A percentile compares a stretch with the other conserved stretches of the same genome.
phyloP scores from a whole-genome alignment of 208 protist genomes.

The Vickermania spadyakhi region DNA sequence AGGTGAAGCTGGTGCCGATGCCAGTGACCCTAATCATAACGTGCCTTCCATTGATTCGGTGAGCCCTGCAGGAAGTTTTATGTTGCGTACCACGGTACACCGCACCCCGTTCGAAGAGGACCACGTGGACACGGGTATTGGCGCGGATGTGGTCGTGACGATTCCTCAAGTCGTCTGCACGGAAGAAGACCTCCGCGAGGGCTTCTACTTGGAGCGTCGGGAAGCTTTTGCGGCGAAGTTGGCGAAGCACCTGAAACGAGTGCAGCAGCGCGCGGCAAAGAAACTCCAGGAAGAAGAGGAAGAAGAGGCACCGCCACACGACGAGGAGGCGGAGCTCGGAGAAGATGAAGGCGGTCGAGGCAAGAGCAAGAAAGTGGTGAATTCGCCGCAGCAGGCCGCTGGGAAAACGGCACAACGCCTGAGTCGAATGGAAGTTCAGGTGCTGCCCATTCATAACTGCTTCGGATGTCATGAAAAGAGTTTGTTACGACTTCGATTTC shows the following conservation, averaged over 20 bases:
- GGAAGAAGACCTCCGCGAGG: constrained; percentile 52
- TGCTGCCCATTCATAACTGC: constrained; percentile 47
- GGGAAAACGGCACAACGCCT: constrained; percentile 16
- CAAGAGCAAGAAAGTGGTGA: constrained; percentile 5
- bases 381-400: constrained; percentile 4
- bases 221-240: constrained; percentile 49
- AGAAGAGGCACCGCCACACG: neutral
- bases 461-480: constrained; percentile 43
- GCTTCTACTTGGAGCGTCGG: constrained; percentile 58
- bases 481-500: constrained; percentile 52
- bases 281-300: constrained; percentile 4
- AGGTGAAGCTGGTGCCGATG: constrained; percentile 2
- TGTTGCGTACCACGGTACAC: constrained; percentile 66
- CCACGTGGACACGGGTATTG: constrained; percentile 43
- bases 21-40: neutral
- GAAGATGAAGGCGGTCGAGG: constrained; percentile 5
- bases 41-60: constrained; percentile 23
- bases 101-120: constrained; percentile 43
- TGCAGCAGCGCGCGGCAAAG: constrained; percentile 10
- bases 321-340: neutral
- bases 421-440: constrained; percentile 35
- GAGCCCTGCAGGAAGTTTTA: constrained; percentile 61
- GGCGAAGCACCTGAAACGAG: constrained; percentile 32
- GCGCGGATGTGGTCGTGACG: constrained; percentile 59
- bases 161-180: constrained; percentile 48